Evolutionary conservation across 1,284 basidiomycete species (phyloP).

Genomic region (Puccinia horiana): DNA sequence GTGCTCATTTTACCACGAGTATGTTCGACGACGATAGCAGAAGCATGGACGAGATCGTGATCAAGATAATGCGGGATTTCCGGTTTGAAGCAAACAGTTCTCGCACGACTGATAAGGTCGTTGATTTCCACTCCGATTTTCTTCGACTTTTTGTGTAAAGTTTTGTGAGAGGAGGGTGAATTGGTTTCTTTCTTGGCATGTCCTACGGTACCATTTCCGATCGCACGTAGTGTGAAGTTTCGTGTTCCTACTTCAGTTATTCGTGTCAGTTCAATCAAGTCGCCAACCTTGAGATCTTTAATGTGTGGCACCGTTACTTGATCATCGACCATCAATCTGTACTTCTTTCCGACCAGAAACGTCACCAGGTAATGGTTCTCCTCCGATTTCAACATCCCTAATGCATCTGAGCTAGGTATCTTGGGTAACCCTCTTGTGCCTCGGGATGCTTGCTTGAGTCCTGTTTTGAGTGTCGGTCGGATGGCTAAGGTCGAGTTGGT

Average conservation of each 20-base stretch:
- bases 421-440: neutral
- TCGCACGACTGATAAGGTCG: constrained; percentile 5
- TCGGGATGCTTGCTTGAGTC: neutral
- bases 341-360: constrained; percentile 80
- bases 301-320: constrained; percentile 77
- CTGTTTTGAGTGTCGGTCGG: constrained; percentile 30
- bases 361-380: constrained; percentile 86
- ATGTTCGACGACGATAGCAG: constrained; percentile 90
- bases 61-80: constrained; percentile 50
- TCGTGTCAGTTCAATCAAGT: constrained; percentile 77
- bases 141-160: constrained; percentile 29
- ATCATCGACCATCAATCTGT: constrained; percentile 84
- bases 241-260: constrained; percentile 92
- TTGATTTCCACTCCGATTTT: constrained; percentile 54
- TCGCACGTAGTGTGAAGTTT: constrained; percentile 81
- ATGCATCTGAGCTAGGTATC: constrained; percentile 52
- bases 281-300: constrained; percentile 72
- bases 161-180: constrained; percentile 62
- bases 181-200: constrained; percentile 26
- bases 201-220: constrained; percentile 59
- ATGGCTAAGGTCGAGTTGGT: constrained; percentile 2
- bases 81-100: constrained; percentile 53
- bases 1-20: constrained; percentile 89
- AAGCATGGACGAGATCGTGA: constrained; percentile 65
- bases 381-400: constrained; percentile 64